Base-by-base conservation (phyloP, 1,284 basidiomycete genomes). In the Malassezia equina region DNA sequence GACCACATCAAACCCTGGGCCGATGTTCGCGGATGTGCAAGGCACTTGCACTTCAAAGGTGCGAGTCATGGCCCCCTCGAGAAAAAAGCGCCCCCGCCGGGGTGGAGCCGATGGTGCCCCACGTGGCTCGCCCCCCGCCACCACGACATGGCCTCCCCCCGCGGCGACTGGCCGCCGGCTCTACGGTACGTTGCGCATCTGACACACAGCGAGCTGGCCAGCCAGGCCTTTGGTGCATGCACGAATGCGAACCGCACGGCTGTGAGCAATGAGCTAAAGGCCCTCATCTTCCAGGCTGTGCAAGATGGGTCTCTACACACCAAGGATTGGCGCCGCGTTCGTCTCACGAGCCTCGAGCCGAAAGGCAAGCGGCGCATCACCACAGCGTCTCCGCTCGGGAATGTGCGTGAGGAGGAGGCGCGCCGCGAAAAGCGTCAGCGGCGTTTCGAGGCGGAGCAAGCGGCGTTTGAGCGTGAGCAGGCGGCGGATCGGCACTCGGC, bases 1-100 rank as follows among this genome's bases (percentile, higher is more conserved):
- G 62, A 95, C 89, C 57, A 98, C 94, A 76, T 99, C 94, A 76
- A 98, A 98, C 12, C 94, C 94, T 24, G 94, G 94, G 2, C 93
- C 93, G 71, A 98, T 91, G 79, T 98, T 98, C 63, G 93, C 93
- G 55, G 91, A 93, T 1, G 93, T 96, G 21, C 90, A 90, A 8
- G 93, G 93, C 49, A 98, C 87, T 65, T 80, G 81, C 76, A 98
- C 88, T 13, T 71, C 78, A 74, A 80, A 80, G 27, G 32, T 15
- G 5, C 48, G 52, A 7, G 19, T 36, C 52, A 54, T 54, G 9
- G 48, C 29, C 15, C 13, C 32, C 12, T n/a, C n/a, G n/a, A n/a
- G 40, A 23, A 24, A 52, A 27, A 23, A 46, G 19, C 1, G 28
- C 11, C 15, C n/a, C 4, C 13, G 45, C 27, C 15, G 0, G n/a